Evolutionary conservation across 306 rosid genomes (phyloP).

Genomic region (Cucurbita argyrosperma): DNA sequence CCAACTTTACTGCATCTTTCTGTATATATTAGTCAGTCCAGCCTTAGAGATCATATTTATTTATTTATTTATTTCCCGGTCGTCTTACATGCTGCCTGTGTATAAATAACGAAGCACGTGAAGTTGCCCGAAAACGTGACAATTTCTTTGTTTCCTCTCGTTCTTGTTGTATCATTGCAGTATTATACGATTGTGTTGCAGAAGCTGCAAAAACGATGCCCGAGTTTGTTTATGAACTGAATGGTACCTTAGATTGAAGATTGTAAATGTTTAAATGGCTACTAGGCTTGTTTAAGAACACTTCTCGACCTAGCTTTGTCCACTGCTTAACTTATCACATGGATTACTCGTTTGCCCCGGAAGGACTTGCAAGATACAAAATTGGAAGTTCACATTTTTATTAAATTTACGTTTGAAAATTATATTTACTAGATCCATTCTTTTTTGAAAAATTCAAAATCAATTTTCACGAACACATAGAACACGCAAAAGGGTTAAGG

Average conservation of each 20-base stretch:
- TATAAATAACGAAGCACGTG: not conserved
- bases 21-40: not conserved
- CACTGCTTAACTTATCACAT: too few relatives aligned
- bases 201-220: not conserved
- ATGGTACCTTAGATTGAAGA: not conserved
- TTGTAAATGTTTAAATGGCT: not conserved
- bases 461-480: too few relatives aligned
- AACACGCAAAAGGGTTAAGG: too few relatives aligned
- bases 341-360: too few relatives aligned
- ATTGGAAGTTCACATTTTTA: too few relatives aligned
- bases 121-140: not conserved
- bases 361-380: too few relatives aligned
- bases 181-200: not conserved
- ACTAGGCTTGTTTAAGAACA: not conserved
- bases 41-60: not conserved
- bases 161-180: not conserved
- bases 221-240: not conserved
- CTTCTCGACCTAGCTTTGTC: too few relatives aligned
- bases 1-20: not conserved
- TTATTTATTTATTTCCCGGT: not conserved
- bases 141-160: not conserved
- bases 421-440: too few relatives aligned
- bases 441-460: too few relatives aligned
- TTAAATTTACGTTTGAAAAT: too few relatives aligned
- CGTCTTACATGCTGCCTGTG: not conserved